Conservation (phyloP, 2,329 filamentous ascomycete genomes). For the Arthrobotrys pseudoclavata region DNA sequence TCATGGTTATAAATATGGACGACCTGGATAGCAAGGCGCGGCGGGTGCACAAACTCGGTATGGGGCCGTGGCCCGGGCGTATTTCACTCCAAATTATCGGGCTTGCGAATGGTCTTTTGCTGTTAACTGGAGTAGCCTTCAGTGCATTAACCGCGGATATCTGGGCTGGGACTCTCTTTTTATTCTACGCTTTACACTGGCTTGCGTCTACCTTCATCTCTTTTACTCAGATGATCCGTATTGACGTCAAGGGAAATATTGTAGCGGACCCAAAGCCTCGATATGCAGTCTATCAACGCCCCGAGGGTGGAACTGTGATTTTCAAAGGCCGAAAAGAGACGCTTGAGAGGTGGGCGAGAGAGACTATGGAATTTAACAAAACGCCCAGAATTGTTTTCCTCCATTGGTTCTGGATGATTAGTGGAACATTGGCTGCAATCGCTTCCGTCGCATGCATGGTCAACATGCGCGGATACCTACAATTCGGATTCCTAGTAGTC, state of each 20-base stretch:
- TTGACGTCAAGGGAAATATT: constrained; percentile 58
- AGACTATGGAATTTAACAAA: constrained; percentile 64
- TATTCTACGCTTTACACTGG: constrained; percentile 64
- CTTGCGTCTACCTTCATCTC: constrained; percentile 63
- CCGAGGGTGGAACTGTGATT: constrained; percentile 65
- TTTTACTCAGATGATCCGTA: constrained; percentile 62
- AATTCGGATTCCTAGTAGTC: constrained; percentile 64
- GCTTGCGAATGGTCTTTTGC: constrained; percentile 63
- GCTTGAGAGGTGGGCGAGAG: constrained; percentile 64
- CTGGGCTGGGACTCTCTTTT: constrained; percentile 64
- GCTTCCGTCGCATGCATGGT: constrained; percentile 65
- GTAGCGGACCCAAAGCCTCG: constrained; percentile 57
- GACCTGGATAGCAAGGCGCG: constrained; percentile 37
- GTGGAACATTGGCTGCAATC: constrained; percentile 63
- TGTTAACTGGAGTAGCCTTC: constrained; percentile 63
- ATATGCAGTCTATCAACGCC: constrained; percentile 65
- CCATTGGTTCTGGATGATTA: constrained; percentile 64
- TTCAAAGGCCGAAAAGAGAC: constrained; percentile 64
- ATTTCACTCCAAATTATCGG: constrained; percentile 62
- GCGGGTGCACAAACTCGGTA: constrained; percentile 11
- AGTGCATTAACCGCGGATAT: constrained; percentile 64
- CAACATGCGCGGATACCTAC: constrained; percentile 65
- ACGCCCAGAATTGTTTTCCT: constrained; percentile 54
- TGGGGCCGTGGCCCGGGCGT: constrained; percentile 58
- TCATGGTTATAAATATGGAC: constrained; percentile 64